phyloP scores from a whole-genome alignment of 2,329 filamentous ascomycete genomes.

The Rachicladosporium sp. region DNA sequence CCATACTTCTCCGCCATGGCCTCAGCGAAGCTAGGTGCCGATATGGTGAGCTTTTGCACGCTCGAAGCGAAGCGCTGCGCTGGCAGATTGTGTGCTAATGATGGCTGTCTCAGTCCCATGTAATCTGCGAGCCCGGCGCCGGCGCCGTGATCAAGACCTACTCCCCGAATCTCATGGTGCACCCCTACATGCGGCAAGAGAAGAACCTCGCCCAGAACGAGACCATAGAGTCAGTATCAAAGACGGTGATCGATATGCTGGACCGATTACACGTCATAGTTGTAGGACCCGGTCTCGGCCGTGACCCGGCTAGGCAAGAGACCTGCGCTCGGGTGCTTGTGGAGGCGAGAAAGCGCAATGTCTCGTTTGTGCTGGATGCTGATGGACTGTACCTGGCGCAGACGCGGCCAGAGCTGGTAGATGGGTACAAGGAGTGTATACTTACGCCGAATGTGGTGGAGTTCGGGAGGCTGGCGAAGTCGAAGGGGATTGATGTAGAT shows the following conservation, averaged over 20 bases:
- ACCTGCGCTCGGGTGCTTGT: constrained; percentile 68
- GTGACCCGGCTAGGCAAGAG: constrained; percentile 80
- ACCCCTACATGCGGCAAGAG: constrained; percentile 81
- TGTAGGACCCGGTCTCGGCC: constrained; percentile 80
- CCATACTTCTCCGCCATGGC: constrained; percentile 98
- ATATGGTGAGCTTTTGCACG: constrained; percentile 54
- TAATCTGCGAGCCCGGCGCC: constrained; percentile 87
- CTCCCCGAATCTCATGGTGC: constrained; percentile 96
- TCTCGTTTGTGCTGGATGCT: constrained; percentile 83
- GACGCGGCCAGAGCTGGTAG: constrained; percentile 60
- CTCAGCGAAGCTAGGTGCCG: constrained; percentile 76
- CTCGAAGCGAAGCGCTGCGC: not conserved
- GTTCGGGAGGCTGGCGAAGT: constrained; percentile 69
- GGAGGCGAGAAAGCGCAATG: constrained; percentile 57
- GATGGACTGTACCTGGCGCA: constrained; percentile 75
- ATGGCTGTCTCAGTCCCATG: constrained; percentile 53
- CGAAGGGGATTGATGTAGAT: constrained; percentile 52
- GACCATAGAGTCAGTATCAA: constrained; percentile 50
- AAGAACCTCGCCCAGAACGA: constrained; percentile 44
- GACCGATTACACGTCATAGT: constrained; percentile 83
- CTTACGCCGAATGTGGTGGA: constrained; percentile 93
- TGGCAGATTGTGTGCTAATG: constrained; percentile 1
- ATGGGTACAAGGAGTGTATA: constrained; percentile 71
- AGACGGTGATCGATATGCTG: constrained; percentile 65
- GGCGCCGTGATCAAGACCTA: constrained; percentile 87